Percentiles rank a stretch among this genome's conserved stretches.
Conservation (phyloP, 2,329 filamentous ascomycete species). For the Bertia moriformis region DNA sequence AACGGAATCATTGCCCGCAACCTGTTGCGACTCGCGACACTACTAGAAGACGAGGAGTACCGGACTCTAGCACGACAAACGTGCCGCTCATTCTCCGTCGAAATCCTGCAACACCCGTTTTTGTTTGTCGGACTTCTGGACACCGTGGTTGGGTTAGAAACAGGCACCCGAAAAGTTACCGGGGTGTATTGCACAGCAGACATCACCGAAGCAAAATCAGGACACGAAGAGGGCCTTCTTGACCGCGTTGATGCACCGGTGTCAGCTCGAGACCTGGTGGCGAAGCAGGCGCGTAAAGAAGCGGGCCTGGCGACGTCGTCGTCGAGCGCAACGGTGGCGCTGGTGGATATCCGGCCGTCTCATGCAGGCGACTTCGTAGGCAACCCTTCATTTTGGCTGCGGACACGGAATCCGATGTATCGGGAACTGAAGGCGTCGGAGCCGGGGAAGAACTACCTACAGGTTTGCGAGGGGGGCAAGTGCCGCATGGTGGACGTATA, state of each 20-base stretch:
- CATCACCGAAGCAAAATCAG: not conserved
- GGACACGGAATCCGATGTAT: slow-evolving; percentile 17
- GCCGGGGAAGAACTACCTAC: slow-evolving; percentile 18
- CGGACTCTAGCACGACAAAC: slow-evolving; percentile 34
- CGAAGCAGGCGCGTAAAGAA: not conserved
- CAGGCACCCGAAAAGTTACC: not conserved
- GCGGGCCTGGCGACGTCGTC: slow-evolving; percentile 11
- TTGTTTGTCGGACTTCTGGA: slow-evolving; percentile 23
- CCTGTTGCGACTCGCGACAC: slow-evolving; percentile 38
- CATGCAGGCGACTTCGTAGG: slow-evolving; percentile 15
- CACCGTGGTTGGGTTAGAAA: not conserved
- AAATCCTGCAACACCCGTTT: slow-evolving; percentile 54
- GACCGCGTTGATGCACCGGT: not conserved
- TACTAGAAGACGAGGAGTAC: slow-evolving; percentile 39
- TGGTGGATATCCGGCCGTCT: slow-evolving; percentile 18
- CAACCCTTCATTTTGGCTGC: slow-evolving; percentile 20
- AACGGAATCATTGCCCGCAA: slow-evolving; percentile 50
- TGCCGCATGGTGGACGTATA: slow-evolving; percentile 18
- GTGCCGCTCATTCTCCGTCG: slow-evolving; percentile 47
- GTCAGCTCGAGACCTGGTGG: not conserved
- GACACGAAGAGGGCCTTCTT: not conserved
- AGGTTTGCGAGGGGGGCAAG: slow-evolving; percentile 19
- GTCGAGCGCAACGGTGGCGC: slow-evolving; percentile 13
- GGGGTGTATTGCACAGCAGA: not conserved
- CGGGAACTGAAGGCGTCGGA: slow-evolving; percentile 16